A percentile compares a stretch with the other conserved stretches of the same genome.
Evolutionary conservation across 1,284 basidiomycete genomes (phyloP).

Genomic region (Leccinum huronense): DNA sequence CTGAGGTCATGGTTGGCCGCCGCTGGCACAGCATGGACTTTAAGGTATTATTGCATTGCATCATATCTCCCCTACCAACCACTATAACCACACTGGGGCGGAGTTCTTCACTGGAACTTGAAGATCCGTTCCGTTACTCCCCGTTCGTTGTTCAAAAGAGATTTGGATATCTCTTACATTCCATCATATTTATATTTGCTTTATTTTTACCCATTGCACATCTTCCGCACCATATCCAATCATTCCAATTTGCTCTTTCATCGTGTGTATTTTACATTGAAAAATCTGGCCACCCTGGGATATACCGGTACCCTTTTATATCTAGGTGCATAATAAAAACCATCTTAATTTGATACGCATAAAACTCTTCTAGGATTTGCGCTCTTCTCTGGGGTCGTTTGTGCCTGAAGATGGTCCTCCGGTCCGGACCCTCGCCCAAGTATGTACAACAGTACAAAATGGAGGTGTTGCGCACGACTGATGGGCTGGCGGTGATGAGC

Average conservation of each 20-base stretch:
- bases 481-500: background rate
- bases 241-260: slow-evolving; percentile 1
- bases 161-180: slow-evolving; percentile 15
- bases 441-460: background rate
- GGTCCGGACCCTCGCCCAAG: background rate
- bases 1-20: slow-evolving; percentile 5
- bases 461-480: background rate
- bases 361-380: slow-evolving; percentile 4
- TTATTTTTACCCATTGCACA: slow-evolving; percentile 12
- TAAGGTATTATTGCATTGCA: slow-evolving; percentile 29
- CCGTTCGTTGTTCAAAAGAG: slow-evolving; percentile 20
- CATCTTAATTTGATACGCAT: slow-evolving; percentile 24
- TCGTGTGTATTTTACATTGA: slow-evolving; percentile 26
- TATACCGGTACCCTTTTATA: slow-evolving; percentile 13
- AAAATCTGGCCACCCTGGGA: slow-evolving; percentile 16
- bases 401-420: slow-evolving; percentile 2
- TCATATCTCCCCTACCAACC: slow-evolving; percentile 15
- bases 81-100: slow-evolving; percentile 16
- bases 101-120: slow-evolving; percentile 33
- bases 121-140: slow-evolving; percentile 17
- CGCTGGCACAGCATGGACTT: slow-evolving; percentile 21
- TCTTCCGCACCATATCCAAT: slow-evolving; percentile 17
- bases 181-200: slow-evolving; percentile 1
- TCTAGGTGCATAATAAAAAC: slow-evolving; percentile 15
- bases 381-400: background rate